Evolutionary conservation across 371 early-diverging fungal genomes (phyloP).

Genomic region (Syncephalastrum monosporum): DNA sequence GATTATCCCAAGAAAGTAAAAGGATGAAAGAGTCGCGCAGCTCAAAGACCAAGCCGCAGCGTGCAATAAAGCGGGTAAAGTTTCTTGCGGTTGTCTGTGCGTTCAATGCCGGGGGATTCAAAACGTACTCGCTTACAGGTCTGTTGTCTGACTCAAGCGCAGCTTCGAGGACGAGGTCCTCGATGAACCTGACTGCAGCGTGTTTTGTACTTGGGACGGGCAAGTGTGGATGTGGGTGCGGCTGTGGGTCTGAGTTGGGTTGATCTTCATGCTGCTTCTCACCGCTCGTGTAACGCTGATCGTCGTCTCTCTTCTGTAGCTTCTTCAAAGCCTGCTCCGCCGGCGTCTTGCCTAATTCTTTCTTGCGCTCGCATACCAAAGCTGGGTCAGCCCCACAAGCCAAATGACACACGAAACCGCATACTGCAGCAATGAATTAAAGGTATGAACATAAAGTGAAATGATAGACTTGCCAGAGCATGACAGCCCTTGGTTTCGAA

Average conservation of each 20-base stretch:
- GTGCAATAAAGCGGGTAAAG: conserved; percentile 38
- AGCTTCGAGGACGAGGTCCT: conserved; percentile 31
- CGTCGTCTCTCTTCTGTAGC: conserved; percentile 6
- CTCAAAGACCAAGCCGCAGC: conserved; percentile 38
- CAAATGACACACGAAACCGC: conserved; percentile 15
- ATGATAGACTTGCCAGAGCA: conserved; percentile 5
- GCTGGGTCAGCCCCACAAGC: conserved; percentile 7
- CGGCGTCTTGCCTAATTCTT: neutral
- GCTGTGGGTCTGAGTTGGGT: too few species aligned
- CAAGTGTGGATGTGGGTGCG: too few species aligned
- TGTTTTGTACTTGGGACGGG: conserved; percentile 3
- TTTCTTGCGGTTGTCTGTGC: conserved; percentile 40
- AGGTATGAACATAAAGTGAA: neutral
- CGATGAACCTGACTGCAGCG: conserved; percentile 17
- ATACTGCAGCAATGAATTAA: conserved; percentile 3
- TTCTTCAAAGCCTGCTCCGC: conserved; percentile 8
- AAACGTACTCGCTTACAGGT: conserved; percentile 27
- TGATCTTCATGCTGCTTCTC: conserved; percentile 2
- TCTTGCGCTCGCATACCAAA: neutral
- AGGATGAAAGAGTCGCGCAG: conserved; percentile 31
- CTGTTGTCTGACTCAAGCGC: conserved; percentile 24
- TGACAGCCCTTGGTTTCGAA: conserved; percentile 12
- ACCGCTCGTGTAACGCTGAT: conserved; percentile 8
- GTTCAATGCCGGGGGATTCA: conserved; percentile 31
- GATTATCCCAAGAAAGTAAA: conserved; percentile 41